Conservation (phyloP, 2,329 filamentous ascomycete genomes). For the Xylariales sp. region DNA sequence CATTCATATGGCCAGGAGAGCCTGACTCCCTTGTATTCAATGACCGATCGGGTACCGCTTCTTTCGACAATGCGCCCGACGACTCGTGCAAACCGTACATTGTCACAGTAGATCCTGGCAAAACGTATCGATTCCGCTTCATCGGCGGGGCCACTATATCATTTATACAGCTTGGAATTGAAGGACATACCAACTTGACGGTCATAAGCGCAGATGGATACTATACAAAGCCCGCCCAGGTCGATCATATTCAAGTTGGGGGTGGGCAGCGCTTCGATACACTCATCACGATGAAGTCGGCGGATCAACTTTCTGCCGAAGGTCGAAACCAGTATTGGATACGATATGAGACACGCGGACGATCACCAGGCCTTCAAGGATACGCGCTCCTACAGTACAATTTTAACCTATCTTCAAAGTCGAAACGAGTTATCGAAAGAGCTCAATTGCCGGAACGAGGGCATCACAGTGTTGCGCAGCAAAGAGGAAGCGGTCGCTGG, state of each 20-base stretch:
- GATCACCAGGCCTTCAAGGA: conserved; percentile 57
- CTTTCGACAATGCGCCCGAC: conserved; percentile 51
- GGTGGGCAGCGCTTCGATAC: conserved; percentile 71
- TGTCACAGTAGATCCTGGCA: conserved; percentile 69
- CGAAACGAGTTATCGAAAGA: neutral
- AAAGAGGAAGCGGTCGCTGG: neutral
- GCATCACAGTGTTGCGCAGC: neutral
- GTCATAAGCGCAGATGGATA: conserved; percentile 71
- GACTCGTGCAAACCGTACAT: conserved; percentile 59
- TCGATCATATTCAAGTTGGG: conserved; percentile 65
- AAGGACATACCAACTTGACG: conserved; percentile 65
- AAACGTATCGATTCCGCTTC: conserved; percentile 71
- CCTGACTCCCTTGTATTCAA: conserved; percentile 68
- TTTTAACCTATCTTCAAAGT: conserved; percentile 30
- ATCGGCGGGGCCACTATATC: conserved; percentile 68
- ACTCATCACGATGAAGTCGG: conserved; percentile 64
- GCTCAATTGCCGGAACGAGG: neutral
- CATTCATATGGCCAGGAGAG: conserved; percentile 70
- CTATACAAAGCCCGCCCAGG: conserved; percentile 61
- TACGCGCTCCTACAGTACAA: conserved; percentile 63
- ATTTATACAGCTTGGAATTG: conserved; percentile 64
- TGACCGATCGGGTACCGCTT: conserved; percentile 59
- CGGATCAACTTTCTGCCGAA: conserved; percentile 54
- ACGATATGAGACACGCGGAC: conserved; percentile 62
- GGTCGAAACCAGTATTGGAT: conserved; percentile 57